Evolutionary conservation across 345 rosid species (phyloP).

Genomic region (Dipteronia sinensis): DNA sequence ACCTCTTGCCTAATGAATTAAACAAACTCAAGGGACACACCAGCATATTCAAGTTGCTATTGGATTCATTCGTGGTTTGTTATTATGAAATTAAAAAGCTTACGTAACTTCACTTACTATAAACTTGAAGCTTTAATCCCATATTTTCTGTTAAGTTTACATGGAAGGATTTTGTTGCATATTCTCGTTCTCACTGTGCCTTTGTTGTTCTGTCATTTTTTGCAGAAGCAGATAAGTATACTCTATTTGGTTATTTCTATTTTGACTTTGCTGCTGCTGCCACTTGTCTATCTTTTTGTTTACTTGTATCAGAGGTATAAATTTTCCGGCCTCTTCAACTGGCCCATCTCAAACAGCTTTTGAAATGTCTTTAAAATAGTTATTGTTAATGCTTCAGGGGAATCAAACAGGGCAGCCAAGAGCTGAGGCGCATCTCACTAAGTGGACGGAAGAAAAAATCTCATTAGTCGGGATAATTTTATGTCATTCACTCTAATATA

Average conservation of each 20-base stretch:
- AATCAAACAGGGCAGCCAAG: conserved; percentile 55
- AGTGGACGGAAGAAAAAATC: conserved; percentile 54
- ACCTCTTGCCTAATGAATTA: background rate
- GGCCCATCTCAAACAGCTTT: background rate
- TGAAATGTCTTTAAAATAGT: conserved; percentile 13
- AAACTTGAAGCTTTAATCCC: background rate
- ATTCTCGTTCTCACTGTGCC: background rate
- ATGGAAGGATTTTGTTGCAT: background rate
- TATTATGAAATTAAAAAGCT: background rate
- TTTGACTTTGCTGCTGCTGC: conserved; percentile 56
- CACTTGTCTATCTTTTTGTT: conserved; percentile 56
- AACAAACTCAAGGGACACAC: background rate
- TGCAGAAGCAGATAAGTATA: conserved; percentile 57
- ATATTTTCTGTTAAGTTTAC: background rate
- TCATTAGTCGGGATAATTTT: conserved; percentile 19
- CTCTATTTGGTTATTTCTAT: conserved; percentile 48
- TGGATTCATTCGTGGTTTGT: background rate
- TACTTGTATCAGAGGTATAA: conserved; percentile 68
- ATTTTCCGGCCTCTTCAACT: conserved; percentile 1
- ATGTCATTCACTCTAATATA: background rate
- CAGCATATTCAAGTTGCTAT: background rate
- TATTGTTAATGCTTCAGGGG: conserved; percentile 47
- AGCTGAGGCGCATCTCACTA: conserved; percentile 54
- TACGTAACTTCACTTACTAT: background rate
- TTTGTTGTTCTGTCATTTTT: background rate